Evolutionary conservation across 2,329 filamentous ascomycete species (phyloP), one percentile per base, ranked within the genome.

Genomic region (Fusarium hainanense): DNA sequence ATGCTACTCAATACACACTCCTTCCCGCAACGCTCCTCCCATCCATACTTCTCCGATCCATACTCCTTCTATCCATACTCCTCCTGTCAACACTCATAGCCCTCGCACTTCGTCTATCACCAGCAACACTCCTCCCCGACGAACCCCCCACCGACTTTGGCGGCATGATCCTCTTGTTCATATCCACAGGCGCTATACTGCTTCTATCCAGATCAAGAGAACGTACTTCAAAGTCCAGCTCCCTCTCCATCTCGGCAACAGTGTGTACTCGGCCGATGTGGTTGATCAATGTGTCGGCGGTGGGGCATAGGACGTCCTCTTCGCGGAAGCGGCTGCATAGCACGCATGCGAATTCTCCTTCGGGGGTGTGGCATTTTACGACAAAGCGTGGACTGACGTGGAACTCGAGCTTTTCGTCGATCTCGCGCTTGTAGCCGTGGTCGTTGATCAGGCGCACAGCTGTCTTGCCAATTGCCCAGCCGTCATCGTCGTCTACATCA

Each of bases 341-440:
- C 0, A 75, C 54, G 10, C 73, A 75, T 3, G 73, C 73, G 20
- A 66, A 75, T 16, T 72, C 59, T 16, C 72, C 73, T 7, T 75
- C 70, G 7, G 72, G 62, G 0, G 69, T 74, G 18, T 75, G 73
- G 2, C 72, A 72, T 14, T 75, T 75, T 12, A 75, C 40, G 1
- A 75, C 60, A 34, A 75, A 75, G 32, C 73, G 71, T 7, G 69
- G 73, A 12, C 60, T 66, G 42, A 72, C 54, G 12, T 71, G 34
- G 46, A 74, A 72, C 43, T 75, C 73, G 34, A 73, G 50, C 10
- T 72, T 69, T 12, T 75, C 72, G 9, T 74, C 70, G 11, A 75
- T 63, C 4, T 75, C 64, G 4, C 69, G 48, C 28, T 61, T 47
- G 34, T 72, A 69, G 5, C 70, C 71, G 4, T 61, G 40, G 3